Evolutionary conservation across 2,329 filamentous ascomycete genomes (phyloP), one percentile per base, ranked within the genome.

Genomic region (Fusarium stilboides): DNA sequence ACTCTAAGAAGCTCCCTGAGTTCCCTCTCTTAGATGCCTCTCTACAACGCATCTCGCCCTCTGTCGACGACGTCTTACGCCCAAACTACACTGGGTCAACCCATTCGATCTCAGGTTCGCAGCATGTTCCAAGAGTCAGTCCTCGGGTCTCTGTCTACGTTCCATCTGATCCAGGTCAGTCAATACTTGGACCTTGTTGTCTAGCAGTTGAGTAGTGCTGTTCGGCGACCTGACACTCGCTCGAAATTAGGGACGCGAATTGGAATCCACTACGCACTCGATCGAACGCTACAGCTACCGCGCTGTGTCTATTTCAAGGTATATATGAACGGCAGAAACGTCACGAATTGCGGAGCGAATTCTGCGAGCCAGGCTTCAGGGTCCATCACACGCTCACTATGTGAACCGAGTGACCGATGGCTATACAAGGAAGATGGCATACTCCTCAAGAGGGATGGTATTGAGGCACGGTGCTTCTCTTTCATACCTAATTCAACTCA

Each of bases 81-180:
- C 74, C 59, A 62, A 75, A 43, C 64, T 71, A 43, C 8, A 51
- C 43, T 19, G 54, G 26, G 8, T 36, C 45, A 6, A 20, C 8
- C 22, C 19, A 22, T 15, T 20, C 43, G 22, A 20, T n/a, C 15
- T 31, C n/a, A 28, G 39, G 26, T 19, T 42, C 52, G 14, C 52
- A 49, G 12, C 54, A 49, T 42, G 69, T 76, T 39, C 76, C 75
- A 54, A 82, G 79, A 65, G 59, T 68, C 22, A 78, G 81, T 15
- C 81, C 86, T 3, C 80, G 75, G 6, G 77, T 85, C 22, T 86
- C 87, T 2, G 86, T 89, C 34, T 89, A 89, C 68, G 81, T 89
- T 14, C 86, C 87, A 3, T 88, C 87, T 1, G 72, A 81, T 5
- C 81, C 86, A 74, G 86, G 87, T 87, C 74, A 58, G 76, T 43